Evolutionary conservation across 257 asterid genomes (phyloP).

Genomic region (Solanum bukasovii): DNA sequence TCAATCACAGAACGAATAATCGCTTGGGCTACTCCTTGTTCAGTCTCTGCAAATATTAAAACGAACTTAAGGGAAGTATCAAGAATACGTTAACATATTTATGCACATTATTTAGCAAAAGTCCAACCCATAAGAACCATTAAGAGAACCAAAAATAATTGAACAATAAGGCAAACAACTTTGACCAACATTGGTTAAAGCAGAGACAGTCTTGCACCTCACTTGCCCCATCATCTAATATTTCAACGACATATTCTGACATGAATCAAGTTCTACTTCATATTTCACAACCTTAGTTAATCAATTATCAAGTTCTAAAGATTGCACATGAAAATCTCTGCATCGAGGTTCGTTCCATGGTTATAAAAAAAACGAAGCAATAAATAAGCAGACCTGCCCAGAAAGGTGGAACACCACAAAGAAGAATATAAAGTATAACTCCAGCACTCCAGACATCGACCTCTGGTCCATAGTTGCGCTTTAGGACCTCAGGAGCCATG

Average conservation of each 20-base stretch:
- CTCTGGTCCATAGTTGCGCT: constrained; percentile 64
- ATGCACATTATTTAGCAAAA: neutral
- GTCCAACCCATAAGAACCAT: neutral
- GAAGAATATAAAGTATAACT: constrained; percentile 55
- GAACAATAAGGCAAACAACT: neutral
- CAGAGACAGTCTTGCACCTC: neutral
- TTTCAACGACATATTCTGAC: neutral
- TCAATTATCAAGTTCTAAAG: neutral
- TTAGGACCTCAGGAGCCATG: constrained; percentile 72
- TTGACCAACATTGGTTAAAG: neutral
- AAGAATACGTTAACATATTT: neutral
- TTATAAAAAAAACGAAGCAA: neutral
- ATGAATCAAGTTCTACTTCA: neutral
- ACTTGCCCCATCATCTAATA: neutral
- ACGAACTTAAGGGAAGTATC: neutral
- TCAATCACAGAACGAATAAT: constrained; percentile 62
- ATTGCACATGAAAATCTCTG: neutral
- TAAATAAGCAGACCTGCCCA: constrained; percentile 50
- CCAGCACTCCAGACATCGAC: constrained; percentile 77
- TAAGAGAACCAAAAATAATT: neutral
- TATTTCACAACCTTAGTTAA: neutral
- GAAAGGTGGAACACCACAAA: constrained; percentile 76
- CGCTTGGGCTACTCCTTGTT: constrained; percentile 89
- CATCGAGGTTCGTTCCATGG: neutral
- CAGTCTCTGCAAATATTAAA: constrained; percentile 43